phyloP scores from a whole-genome alignment of 371 early-diverging fungal species.

The Mortierella sp. region DNA sequence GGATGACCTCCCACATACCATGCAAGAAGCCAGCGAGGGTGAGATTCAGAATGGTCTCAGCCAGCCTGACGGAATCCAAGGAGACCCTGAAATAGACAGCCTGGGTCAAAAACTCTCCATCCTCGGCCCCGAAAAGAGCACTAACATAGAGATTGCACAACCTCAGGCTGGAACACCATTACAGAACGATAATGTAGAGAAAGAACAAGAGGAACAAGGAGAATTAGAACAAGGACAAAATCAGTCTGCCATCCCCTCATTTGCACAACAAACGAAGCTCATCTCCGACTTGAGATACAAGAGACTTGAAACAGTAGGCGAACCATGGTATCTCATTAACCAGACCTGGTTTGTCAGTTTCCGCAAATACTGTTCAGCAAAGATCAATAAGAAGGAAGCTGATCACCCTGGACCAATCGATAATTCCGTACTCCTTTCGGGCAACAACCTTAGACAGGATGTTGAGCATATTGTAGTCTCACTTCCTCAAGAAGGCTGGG shows the following conservation, averaged over 20 bases:
- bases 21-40: constrained; percentile 6
- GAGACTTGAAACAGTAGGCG: constrained; percentile 29
- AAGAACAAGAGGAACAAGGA: neutral
- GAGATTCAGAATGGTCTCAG: neutral
- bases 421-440: constrained; percentile 33
- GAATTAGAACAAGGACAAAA: constrained; percentile 7
- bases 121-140: constrained; percentile 44
- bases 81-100: constrained; percentile 38
- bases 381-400: neutral
- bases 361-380: constrained; percentile 34
- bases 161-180: neutral
- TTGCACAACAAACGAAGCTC: constrained; percentile 13
- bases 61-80: constrained; percentile 14
- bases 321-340: constrained; percentile 39
- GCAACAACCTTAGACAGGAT: constrained; percentile 10
- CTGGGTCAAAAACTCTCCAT: constrained; percentile 49
- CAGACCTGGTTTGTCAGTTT: constrained; percentile 27
- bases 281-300: constrained; percentile 10
- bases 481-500: constrained; percentile 52
- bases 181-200: neutral
- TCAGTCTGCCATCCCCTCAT: constrained; percentile 3
- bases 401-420: constrained; percentile 40
- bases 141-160: neutral
- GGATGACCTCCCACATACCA: constrained; percentile 18
- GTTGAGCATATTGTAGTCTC: constrained; percentile 5